Percentiles rank a stretch among this genome's conserved stretches.
Conservation (phyloP, 2,329 filamentous ascomycete genomes). For the Gliomastix tumulicola region DNA sequence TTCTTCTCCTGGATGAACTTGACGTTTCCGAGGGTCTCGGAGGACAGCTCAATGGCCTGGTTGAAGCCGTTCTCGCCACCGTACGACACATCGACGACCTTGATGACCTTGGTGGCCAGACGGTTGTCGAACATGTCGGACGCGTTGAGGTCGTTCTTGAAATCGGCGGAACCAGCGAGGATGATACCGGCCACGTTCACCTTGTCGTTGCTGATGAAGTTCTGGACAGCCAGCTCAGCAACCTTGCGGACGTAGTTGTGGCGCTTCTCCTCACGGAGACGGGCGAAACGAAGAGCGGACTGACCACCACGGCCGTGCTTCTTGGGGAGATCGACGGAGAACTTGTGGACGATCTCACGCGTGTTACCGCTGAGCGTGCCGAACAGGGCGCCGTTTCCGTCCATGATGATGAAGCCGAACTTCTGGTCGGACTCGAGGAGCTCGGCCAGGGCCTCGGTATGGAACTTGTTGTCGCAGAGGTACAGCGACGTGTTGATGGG, state of each 20-base stretch:
- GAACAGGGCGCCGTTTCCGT: constrained; percentile 96
- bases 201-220: constrained; percentile 98
- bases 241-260: constrained; percentile 99
- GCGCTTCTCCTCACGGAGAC: constrained; percentile 98
- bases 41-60: constrained; percentile 92
- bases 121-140: constrained; percentile 96
- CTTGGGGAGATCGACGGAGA: constrained; percentile 97
- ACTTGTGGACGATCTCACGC: constrained; percentile 93
- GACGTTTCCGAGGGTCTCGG: constrained; percentile 96
- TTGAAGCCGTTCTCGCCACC: constrained; percentile 99
- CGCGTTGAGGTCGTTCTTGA: constrained; percentile 98
- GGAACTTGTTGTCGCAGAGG: constrained; percentile 99
- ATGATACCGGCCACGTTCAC: constrained; percentile 95
- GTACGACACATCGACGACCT: constrained; percentile 97
- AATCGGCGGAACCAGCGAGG: constrained; percentile 93
- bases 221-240: constrained; percentile 93
- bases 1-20: constrained; percentile 99
- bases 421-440: constrained; percentile 98
- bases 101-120: constrained; percentile 92
- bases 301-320: constrained; percentile 99
- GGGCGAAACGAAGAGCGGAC: constrained; percentile 97
- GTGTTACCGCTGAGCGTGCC: constrained; percentile 97
- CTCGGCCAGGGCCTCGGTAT: constrained; percentile 94
- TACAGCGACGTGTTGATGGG: constrained; percentile 99
- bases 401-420: constrained; percentile 99